Evolutionary conservation across 2,329 filamentous ascomycete genomes (phyloP).

Genomic region (Huntiella abstrusa): DNA sequence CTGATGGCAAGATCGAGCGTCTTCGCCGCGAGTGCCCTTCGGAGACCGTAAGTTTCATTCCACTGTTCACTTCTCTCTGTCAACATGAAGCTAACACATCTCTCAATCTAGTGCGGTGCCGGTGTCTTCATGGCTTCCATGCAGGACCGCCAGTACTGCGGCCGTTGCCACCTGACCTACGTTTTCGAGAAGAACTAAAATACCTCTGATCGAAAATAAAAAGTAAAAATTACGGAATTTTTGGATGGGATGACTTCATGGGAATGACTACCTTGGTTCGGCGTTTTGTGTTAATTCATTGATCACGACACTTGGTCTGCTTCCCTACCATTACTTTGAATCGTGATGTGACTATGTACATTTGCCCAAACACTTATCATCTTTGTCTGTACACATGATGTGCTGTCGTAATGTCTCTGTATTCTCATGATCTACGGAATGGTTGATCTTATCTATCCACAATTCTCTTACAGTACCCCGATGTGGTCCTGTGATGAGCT

Average conservation of each 20-base stretch:
- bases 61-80: background rate
- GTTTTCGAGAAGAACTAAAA: slow-evolving; percentile 50
- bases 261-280: slow-evolving; percentile 12
- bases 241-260: slow-evolving; percentile 12
- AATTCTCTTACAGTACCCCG: too few relatives aligned
- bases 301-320: slow-evolving; percentile 10
- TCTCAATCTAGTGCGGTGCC: slow-evolving; percentile 60
- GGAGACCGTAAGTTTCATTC: slow-evolving; percentile 49
- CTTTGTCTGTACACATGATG: too few relatives aligned
- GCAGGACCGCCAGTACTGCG: slow-evolving; percentile 98
- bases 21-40: slow-evolving; percentile 92
- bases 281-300: slow-evolving; percentile 11
- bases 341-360: too few relatives aligned
- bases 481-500: too few relatives aligned
- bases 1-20: slow-evolving; percentile 99
- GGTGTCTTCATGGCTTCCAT: slow-evolving; percentile 99
- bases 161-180: slow-evolving; percentile 54
- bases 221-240: slow-evolving; percentile 11
- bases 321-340: background rate
- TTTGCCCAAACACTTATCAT: too few relatives aligned
- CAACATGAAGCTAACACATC: slow-evolving; percentile 18
- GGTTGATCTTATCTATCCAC: too few relatives aligned
- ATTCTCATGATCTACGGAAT: too few relatives aligned
- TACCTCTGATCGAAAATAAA: slow-evolving; percentile 11
- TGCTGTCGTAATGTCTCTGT: too few relatives aligned